Base-by-base conservation (phyloP, 1,139 yeast species). In the Geotrichum carabidarum region DNA sequence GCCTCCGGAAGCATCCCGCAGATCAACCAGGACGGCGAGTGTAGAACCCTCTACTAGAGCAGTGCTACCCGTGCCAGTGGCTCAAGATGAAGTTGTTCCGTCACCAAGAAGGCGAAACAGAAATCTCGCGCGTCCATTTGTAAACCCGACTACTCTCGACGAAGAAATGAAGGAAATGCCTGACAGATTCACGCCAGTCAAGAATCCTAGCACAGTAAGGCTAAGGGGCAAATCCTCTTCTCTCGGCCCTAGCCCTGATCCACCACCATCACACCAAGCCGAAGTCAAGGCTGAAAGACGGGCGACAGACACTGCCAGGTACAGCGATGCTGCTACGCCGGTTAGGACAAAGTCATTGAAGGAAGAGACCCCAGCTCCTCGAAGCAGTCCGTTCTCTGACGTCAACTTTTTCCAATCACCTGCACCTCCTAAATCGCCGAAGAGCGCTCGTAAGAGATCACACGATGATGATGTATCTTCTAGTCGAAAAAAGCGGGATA, bases 331-430 rank as follows among this genome's bases (percentile, higher is more conserved):
- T 38, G 7, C 42, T 11, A 11, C 46, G 22, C 32, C 53, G 4
- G 48, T 60, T 8, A 57, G 53, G 27, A 32, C 51, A 32, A 22
- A 22, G 27, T 5, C 27, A 22, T 22, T 22, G 5, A 22, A 22
- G 27, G 27, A 22, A 22, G 27, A 22, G 27, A 22, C 3, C 5
- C 14, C 45, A 17, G 6, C 18, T 14, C 8, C 32, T 8, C 65
- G 61, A 41, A 65, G 65, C 31, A 70, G 75, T 4, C 65, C 65
- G 6, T 76, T 77, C 58, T 67, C 74, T 1, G 63, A 65, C 36
- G 74, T 74, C 31, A 77, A 76, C 58, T 70, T 75, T 2, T 76
- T 77, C 63, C 80, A 77, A 59, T 63, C 75, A 0, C 60, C 59
- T 2, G 53, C 61, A n/a, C 63, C 67, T 6, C 58, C 60, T n/a